These are phyloP conservation scores for Erodium maritimum DNA, from an alignment of 345 rosid species.

Conservation along the genomic window DNA sequence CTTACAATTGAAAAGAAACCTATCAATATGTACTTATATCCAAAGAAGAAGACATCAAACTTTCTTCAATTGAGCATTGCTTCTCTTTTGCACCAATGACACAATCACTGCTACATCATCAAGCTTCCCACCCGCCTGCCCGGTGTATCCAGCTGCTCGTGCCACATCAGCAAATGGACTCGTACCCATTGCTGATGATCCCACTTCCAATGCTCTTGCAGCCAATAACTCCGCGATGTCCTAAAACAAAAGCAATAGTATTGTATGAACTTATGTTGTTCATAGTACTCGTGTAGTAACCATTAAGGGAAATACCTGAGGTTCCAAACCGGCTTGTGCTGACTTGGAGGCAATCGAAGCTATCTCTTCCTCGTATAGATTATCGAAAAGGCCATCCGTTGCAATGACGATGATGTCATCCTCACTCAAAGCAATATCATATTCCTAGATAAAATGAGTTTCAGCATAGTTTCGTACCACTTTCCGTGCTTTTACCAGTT, in stretches of 20 bases:
- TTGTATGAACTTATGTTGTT: neutral
- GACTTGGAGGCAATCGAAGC: conserved; percentile 32
- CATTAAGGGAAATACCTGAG: conserved; percentile 31
- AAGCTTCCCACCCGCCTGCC: conserved; percentile 49
- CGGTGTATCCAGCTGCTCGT: conserved; percentile 53
- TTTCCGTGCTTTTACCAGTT: too few species aligned
- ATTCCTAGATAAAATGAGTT: conserved; percentile 23
- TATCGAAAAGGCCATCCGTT: conserved; percentile 72
- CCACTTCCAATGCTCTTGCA: conserved; percentile 42
- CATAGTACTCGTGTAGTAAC: neutral
- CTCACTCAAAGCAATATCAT: conserved; percentile 38
- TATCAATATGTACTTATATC: neutral
- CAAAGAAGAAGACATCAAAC: neutral
- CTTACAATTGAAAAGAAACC: neutral
- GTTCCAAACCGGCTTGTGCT: conserved; percentile 30
- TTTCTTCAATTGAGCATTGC: conserved; percentile 3
- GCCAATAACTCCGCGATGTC: conserved; percentile 53
- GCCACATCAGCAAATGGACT: conserved; percentile 67
- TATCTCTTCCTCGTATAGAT: conserved; percentile 57
- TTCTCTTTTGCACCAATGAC: conserved; percentile 25
- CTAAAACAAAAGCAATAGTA: conserved; percentile 33
- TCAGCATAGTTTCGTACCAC: neutral
- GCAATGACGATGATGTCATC: conserved; percentile 48
- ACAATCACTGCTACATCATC: conserved; percentile 55
- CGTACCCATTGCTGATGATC: conserved; percentile 21